Base-by-base conservation (phyloP, 2,329 filamentous ascomycete species). In the Trichoderma breve region DNA sequence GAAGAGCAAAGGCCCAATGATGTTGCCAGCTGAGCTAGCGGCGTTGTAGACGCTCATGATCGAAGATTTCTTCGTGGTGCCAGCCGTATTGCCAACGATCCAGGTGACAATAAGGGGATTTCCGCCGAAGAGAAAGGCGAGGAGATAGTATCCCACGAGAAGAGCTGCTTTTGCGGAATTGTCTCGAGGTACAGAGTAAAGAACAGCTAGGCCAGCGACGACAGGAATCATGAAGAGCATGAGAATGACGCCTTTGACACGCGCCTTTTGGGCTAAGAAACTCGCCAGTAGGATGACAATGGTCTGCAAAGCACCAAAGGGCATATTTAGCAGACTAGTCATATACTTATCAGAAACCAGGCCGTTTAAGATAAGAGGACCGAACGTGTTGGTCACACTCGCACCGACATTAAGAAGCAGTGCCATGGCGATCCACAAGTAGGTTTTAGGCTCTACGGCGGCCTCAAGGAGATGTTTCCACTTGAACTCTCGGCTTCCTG, bases 41-140 rank as follows among this genome's bases (percentile, higher is more conserved):
- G 43, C 43, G 9, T 47, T 47, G n/a, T 47, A 47, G 43, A 47
- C n/a, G n/a, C 43, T 47, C 43, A 47, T 47, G 43, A 47, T 47
- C n/a, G 43, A 84, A 0, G 88, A 89, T 76, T 90, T 91, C 80
- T 93, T 92, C 4, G 90, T 92, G 18, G 86, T 88, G 6, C 91
- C 91, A 0, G 85, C 91, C 0, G 89, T 92, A 78, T 93, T 93
- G 8, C 87, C 89, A 6, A 92, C 85, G 71, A 92, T 89, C 90
- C 91, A 93, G 0, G 88, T 86, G 0, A 92, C 87, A 32, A 91
- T 87, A 11, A 93, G 81, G 0, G 90, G 90, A 75, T 91, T 91
- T 1, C 86, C 88, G 1, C 89, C 89, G 73, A 90, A 92, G 11
- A 92, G 81, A 78, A 91, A 92, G 0, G 89, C 87, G 0, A 92